Percentiles rank a stretch among this genome's conserved stretches.
These are phyloP conservation scores for Nigrograna mackinnonii DNA, from an alignment of 2,329 filamentous ascomycete genomes.

Conservation along the genomic window DNA sequence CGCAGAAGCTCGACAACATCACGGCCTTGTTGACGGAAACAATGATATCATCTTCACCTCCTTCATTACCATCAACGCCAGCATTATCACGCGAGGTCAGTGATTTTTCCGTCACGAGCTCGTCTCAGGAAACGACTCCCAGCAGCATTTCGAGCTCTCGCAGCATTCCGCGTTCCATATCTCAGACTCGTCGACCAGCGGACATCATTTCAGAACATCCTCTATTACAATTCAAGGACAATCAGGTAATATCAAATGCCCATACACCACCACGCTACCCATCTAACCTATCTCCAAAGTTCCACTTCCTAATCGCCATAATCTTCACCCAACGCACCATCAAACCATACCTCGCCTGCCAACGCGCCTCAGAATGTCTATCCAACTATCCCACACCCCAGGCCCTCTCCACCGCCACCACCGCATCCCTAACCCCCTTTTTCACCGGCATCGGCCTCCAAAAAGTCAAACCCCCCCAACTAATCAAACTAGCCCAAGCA, in stretches of 20 bases:
- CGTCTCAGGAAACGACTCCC: slow-evolving; percentile 6
- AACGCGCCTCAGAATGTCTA: slow-evolving; percentile 7
- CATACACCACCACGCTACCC: slow-evolving; percentile 3
- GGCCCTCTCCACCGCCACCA: slow-evolving; percentile 4
- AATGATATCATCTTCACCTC: slow-evolving; percentile 5
- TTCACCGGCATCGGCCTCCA: slow-evolving; percentile 4
- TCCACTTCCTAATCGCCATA: slow-evolving; percentile 5
- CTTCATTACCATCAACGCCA: slow-evolving; percentile 6
- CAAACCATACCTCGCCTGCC: slow-evolving; percentile 3
- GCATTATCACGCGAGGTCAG: slow-evolving; percentile 7
- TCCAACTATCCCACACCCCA: slow-evolving; percentile 1
- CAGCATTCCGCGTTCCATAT: slow-evolving; percentile 4
- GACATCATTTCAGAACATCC: slow-evolving; percentile 4
- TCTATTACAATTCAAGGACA: slow-evolving; percentile 5
- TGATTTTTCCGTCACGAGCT: slow-evolving; percentile 6
- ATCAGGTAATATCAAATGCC: slow-evolving; percentile 5
- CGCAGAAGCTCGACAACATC: slow-evolving; percentile 5
- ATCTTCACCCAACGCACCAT: slow-evolving; percentile 5
- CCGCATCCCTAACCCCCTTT: slow-evolving; percentile 4
- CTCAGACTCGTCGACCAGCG: slow-evolving; percentile 3
- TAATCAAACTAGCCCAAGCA: slow-evolving; percentile 7
- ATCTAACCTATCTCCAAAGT: slow-evolving; percentile 4
- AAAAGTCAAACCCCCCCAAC: slow-evolving; percentile 6
- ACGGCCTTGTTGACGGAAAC: slow-evolving; percentile 6
- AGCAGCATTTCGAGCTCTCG: slow-evolving; percentile 3